phyloP scores from a whole-genome alignment of 345 rosid genomes.

The Syzygium grande region DNA sequence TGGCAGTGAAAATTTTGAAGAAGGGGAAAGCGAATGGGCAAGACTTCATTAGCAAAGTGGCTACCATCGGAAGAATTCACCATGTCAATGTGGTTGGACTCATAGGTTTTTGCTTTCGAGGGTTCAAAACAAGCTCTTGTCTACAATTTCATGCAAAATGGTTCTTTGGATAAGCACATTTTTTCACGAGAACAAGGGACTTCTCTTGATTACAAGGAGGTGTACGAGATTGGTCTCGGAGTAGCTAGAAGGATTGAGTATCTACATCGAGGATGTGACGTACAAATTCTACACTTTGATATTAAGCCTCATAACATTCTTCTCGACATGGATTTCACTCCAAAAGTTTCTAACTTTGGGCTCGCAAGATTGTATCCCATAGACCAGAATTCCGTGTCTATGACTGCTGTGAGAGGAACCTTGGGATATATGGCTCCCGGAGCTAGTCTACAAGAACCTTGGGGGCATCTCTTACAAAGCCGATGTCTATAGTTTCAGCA shows the following conservation, averaged over 20 bases:
- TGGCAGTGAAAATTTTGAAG: not conserved
- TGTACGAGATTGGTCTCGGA: not conserved
- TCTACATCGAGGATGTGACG: not conserved
- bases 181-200: not conserved
- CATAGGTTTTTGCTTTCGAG: not conserved
- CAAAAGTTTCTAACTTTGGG: not conserved
- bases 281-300: not conserved
- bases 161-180: not conserved
- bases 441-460: not conserved
- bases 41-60: not conserved
- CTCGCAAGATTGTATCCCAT: not conserved
- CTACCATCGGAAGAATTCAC: not conserved
- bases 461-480: not conserved
- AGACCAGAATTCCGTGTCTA: rapidly evolving
- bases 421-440: not conserved
- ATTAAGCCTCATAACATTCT: not conserved
- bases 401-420: not conserved
- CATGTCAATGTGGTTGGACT: not conserved
- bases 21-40: not conserved
- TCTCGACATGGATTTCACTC: not conserved
- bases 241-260: not conserved
- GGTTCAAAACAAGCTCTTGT: not conserved
- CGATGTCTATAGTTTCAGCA: not conserved
- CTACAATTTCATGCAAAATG: not conserved
- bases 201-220: not conserved